These are phyloP conservation scores for Fusarium floridanum DNA, from an alignment of 2,329 filamentous ascomycete genomes.

Conservation along the genomic window DNA sequence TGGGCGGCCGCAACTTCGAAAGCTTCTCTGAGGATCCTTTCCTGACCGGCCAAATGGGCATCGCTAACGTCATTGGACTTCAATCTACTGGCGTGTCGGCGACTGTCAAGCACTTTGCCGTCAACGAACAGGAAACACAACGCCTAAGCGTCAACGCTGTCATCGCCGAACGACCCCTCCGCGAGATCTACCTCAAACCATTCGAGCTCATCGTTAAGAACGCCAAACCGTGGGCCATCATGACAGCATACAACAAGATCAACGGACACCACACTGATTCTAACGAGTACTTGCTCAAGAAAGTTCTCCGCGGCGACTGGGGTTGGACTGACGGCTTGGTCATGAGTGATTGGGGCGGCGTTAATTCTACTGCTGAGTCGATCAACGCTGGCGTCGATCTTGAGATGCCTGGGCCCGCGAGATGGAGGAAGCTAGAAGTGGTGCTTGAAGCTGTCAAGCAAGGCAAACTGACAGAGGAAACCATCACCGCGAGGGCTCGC, in stretches of 20 bases:
- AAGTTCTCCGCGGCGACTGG: constrained; percentile 60
- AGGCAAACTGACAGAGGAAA: constrained; percentile 46
- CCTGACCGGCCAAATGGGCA: constrained; percentile 45
- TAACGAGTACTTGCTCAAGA: constrained; percentile 41
- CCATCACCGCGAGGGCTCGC: constrained; percentile 48
- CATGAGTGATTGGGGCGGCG: constrained; percentile 57
- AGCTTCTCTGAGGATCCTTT: constrained; percentile 46
- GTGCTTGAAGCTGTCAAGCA: constrained; percentile 49
- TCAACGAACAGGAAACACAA: constrained; percentile 54
- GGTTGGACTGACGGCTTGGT: constrained; percentile 52
- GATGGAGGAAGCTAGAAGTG: constrained; percentile 46
- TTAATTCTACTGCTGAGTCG: constrained; percentile 50
- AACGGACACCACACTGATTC: constrained; percentile 56
- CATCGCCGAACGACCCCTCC: constrained; percentile 40
- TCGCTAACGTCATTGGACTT: constrained; percentile 53
- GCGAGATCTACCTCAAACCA: constrained; percentile 52
- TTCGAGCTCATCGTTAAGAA: constrained; percentile 58
- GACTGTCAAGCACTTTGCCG: constrained; percentile 59
- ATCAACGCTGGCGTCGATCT: constrained; percentile 50
- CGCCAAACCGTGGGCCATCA: constrained; percentile 56
- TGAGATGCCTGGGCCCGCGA: constrained; percentile 55
- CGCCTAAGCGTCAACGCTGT: constrained; percentile 45
- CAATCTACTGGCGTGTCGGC: constrained; percentile 56
- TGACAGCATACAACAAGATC: constrained; percentile 52
- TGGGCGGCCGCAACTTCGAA: constrained; percentile 46